These are phyloP conservation scores for Malassezia furfur DNA, from an alignment of 1,284 basidiomycete species.

Conservation along the genomic window DNA sequence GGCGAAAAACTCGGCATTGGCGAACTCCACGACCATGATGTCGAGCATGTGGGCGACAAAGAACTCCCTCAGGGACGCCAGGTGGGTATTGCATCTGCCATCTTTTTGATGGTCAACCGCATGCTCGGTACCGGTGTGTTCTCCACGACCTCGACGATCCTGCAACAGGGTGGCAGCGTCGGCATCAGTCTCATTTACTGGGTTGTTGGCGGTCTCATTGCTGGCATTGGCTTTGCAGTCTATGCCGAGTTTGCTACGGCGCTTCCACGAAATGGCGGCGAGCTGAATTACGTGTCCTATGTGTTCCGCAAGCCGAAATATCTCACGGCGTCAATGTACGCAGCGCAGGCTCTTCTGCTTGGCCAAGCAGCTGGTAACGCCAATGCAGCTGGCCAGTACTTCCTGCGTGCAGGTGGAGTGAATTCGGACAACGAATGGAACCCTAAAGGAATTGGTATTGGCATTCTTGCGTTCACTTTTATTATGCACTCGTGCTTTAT, in stretches of 20 bases:
- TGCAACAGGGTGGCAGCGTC: conserved; percentile 59
- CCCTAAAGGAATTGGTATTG: conserved; percentile 57
- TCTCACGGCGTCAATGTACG: conserved; percentile 57
- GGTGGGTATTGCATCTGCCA: conserved; percentile 54
- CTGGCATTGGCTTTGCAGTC: conserved; percentile 58
- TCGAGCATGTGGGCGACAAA: background rate
- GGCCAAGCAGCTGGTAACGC: conserved; percentile 58
- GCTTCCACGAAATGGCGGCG: conserved; percentile 61
- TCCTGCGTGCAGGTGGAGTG: conserved; percentile 53
- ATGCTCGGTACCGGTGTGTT: conserved; percentile 71
- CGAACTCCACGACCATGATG: background rate
- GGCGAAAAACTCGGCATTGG: background rate
- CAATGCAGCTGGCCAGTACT: conserved; percentile 55
- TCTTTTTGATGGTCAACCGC: conserved; percentile 65
- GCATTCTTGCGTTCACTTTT: conserved; percentile 51
- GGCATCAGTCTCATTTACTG: conserved; percentile 56
- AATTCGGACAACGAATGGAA: conserved; percentile 50
- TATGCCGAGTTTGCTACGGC: conserved; percentile 64
- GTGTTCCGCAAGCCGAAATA: conserved; percentile 60
- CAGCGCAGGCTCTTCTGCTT: conserved; percentile 57
- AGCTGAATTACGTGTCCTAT: conserved; percentile 66
- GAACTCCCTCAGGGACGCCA: conserved; percentile 21
- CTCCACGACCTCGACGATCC: conserved; percentile 62
- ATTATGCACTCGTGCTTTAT: conserved; percentile 56
- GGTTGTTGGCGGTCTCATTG: conserved; percentile 58